Evolutionary conservation across 352 stramenopile genomes (phyloP).

Genomic region (Globisporangium lucens): DNA sequence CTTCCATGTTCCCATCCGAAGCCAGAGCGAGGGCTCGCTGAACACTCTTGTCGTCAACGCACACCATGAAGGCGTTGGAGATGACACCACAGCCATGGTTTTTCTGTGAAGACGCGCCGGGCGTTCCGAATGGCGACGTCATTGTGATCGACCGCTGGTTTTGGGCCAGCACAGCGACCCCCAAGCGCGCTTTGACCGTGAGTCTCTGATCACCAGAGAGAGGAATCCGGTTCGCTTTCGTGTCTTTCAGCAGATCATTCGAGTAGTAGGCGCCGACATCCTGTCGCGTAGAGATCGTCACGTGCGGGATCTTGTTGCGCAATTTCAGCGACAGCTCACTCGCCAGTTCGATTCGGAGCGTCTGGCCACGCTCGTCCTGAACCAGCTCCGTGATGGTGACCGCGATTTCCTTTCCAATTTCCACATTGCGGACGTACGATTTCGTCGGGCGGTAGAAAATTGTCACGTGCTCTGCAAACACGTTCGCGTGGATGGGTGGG

Average conservation of each 20-base stretch:
- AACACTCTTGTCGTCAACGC: slow-evolving; percentile 27
- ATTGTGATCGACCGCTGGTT: slow-evolving; percentile 35
- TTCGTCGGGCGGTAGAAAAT: slow-evolving; percentile 57
- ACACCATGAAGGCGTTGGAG: slow-evolving; percentile 30
- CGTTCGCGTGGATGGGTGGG: slow-evolving; percentile 28
- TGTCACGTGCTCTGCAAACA: slow-evolving; percentile 62
- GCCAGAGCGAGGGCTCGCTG: slow-evolving; percentile 4
- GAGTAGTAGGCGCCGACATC: slow-evolving; percentile 57
- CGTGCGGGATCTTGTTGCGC: slow-evolving; percentile 57
- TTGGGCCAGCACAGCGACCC: slow-evolving; percentile 35
- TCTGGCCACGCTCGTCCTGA: slow-evolving; percentile 41
- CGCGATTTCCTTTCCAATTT: slow-evolving; percentile 37
- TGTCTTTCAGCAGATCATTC: slow-evolving; percentile 49
- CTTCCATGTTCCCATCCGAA: not conserved
- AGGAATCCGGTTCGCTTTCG: slow-evolving; percentile 18
- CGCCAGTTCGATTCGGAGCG: slow-evolving; percentile 47
- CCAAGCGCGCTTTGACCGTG: slow-evolving; percentile 26
- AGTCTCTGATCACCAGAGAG: slow-evolving; percentile 17
- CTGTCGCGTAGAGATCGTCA: slow-evolving; percentile 53
- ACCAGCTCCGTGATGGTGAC: slow-evolving; percentile 39
- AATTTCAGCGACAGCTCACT: slow-evolving; percentile 30
- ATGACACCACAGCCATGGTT: not conserved
- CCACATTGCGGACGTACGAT: slow-evolving; percentile 41
- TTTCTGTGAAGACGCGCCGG: not conserved
- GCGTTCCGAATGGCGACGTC: slow-evolving; percentile 28